Base-by-base conservation (phyloP, 164 flowering plant species). In the Piper betle region DNA sequence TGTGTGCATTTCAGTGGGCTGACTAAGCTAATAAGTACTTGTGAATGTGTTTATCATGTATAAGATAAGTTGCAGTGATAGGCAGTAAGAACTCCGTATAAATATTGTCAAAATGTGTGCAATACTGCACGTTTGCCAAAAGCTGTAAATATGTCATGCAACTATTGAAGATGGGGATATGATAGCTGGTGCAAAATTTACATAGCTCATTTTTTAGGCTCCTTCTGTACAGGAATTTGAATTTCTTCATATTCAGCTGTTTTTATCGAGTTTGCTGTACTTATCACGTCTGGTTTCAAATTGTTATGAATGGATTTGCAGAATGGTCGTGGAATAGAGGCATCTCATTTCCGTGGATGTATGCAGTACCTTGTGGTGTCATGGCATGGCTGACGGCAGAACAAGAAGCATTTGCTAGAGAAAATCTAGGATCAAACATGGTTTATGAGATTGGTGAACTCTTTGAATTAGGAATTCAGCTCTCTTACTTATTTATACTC, bases 391-490 rank as follows among this genome's bases (percentile, higher is more conserved):
- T 84, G 71, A 57, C 71, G 62, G 76, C 81, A 75, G 77, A 76
- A 62, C 80, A 75, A 78, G 77, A 46, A 50, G 91, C 89, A 68
- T 66, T 70, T 56, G 82, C 95, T 43, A 74, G 77, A 37, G 87
- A 78, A 73, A 69, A 48, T 39, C 52, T 73, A 48, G 67, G 73
- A 72, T 6, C 69, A 33, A 73, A 92, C 71, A 71, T 74, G 4
- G 74, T 92, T 46, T 92, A 87, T 75, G 96, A 87, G 69, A 71
- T 78, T 72, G 91, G 89, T 2, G 98, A 87, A 65, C 75, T 85
- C 52, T 92, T 92, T 79, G 96, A 92, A 71, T 68, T 87, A 73
- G 98, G 98, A 61, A 92, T 88, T 63, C 98, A 92, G 70, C 81
- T 88, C 46, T 80, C 92, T 20, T 92, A 92, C 74, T 70, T 92